Base-by-base conservation (phyloP, 2,329 filamentous ascomycete genomes). In the Trichoderma semiorbis region DNA sequence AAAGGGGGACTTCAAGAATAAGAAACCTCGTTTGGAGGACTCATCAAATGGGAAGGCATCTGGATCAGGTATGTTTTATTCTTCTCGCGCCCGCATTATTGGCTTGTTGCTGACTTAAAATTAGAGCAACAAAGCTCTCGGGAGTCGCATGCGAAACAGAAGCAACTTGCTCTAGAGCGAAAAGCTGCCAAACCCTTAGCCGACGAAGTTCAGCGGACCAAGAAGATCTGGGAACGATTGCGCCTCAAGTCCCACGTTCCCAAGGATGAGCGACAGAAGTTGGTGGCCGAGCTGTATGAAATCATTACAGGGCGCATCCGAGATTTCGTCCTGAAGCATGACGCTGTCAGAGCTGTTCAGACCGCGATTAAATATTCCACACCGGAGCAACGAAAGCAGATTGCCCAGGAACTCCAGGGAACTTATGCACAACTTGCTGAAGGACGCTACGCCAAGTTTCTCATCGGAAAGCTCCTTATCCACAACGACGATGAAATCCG, bases 261-360 rank as follows among this genome's bases (percentile, higher is more conserved):
- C 53, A 90, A 92, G 77, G 93, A 97, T 50, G 95, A 99, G 84
- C 89, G 96, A 74, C 92, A 95, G 81, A 88, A 92, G 80, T 88
- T 99, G 53, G 92, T 98, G 62, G 89, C 91, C 73, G 95, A 99
- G 84, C 88, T 99, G 30, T 98, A 97, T 81, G 87, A 88, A 71
- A 97, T 99, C 78, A 93, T 98, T 77, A 96, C 93, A 28, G 95
- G 95, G 68, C 90, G 93, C 72, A 92, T 98, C 77, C 94, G 93
- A 82, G 96, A 98, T 74, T 97, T 98, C 76, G 95, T 98, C 24
- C 93, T 99, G 84, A 99, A 99, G 88, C 96, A 99, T 81, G 96
- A 99, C 80, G 93, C 94, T 43, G 95, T 97, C n/a, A 90, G 96
- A 76, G 94, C 97, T 55, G 92, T 99, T 30, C 96, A 99, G 84